phyloP scores from a whole-genome alignment of 176 grass and related monocot genomes.

The Rhipidocladum racemiflorum region DNA sequence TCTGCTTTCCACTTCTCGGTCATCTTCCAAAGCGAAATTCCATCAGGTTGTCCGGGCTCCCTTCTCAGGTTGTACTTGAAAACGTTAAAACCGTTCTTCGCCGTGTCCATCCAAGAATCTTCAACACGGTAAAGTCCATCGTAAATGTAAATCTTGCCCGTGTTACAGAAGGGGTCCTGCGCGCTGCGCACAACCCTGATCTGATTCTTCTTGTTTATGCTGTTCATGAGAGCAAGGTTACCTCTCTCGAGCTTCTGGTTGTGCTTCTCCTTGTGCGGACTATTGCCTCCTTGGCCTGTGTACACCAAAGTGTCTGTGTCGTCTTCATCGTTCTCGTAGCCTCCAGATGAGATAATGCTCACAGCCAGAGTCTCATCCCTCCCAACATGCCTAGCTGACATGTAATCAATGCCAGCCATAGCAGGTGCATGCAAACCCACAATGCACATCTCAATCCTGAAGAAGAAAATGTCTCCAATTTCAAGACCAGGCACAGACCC shows the following conservation, averaged over 20 bases:
- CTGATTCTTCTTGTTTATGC: conserved; percentile 48
- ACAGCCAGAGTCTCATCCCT: conserved; percentile 46
- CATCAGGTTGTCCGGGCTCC: conserved; percentile 52
- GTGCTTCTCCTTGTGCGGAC: conserved; percentile 45
- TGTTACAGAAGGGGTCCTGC: conserved; percentile 34
- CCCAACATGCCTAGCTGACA: conserved; percentile 29
- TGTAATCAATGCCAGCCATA: conserved; percentile 65
- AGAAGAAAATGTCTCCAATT: conserved; percentile 67
- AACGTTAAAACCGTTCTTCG: conserved; percentile 43
- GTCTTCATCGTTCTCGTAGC: conserved; percentile 60
- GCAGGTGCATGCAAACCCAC: conserved; percentile 48
- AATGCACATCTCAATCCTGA: conserved; percentile 58
- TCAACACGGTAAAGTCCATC: conserved; percentile 70
- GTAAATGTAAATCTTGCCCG: conserved; percentile 69
- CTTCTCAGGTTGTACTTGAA: conserved; percentile 67
- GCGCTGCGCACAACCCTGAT: conserved; percentile 63
- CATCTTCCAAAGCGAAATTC: conserved; percentile 64
- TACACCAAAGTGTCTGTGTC: conserved; percentile 57
- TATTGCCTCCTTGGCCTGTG: conserved; percentile 64
- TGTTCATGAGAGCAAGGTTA: conserved; percentile 70
- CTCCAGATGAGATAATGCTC: conserved; percentile 52
- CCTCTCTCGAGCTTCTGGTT: conserved; percentile 77
- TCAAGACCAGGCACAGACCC: conserved; percentile 52
- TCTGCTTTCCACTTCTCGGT: conserved; percentile 67
- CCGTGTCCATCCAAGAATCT: conserved; percentile 47